Evolutionary conservation across 495 filamentous ascomycete species (phyloP).

Genomic region (Platismatia glauca): DNA sequence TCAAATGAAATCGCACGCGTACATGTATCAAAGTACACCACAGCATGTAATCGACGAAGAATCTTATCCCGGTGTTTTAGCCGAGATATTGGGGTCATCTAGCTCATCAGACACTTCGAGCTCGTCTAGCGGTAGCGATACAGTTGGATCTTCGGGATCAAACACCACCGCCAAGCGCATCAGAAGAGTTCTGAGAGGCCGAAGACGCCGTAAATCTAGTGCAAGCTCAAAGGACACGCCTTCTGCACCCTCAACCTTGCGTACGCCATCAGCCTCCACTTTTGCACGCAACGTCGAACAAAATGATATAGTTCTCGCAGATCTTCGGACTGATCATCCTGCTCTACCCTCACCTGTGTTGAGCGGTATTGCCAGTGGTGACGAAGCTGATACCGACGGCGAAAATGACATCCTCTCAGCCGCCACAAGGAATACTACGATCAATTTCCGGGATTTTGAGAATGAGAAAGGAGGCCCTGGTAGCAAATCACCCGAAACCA

Average conservation of each 20-base stretch:
- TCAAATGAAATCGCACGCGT: constrained; percentile 84
- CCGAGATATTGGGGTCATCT: constrained; percentile 66
- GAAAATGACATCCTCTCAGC: constrained; percentile 12
- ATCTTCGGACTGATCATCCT: constrained; percentile 12
- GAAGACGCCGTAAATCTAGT: constrained; percentile 64
- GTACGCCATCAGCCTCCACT: constrained; percentile 34
- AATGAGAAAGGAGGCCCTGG: constrained; percentile 22
- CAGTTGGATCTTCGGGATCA: constrained; percentile 56
- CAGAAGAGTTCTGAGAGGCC: constrained; percentile 57
- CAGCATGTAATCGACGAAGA: constrained; percentile 86
- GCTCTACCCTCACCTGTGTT: constrained; percentile 22
- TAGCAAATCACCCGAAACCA: constrained; percentile 24
- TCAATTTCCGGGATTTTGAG: constrained; percentile 39
- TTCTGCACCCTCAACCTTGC: constrained; percentile 33
- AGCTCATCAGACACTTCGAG: constrained; percentile 50
- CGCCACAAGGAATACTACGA: constrained; percentile 11
- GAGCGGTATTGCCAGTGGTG: constrained; percentile 36
- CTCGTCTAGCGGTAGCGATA: constrained; percentile 54
- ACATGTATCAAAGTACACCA: constrained; percentile 84
- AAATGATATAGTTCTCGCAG: constrained; percentile 29
- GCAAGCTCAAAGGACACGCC: constrained; percentile 55
- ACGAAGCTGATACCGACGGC: constrained; percentile 41
- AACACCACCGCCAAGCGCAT: constrained; percentile 67
- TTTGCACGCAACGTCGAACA: constrained; percentile 32
- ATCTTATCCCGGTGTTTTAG: constrained; percentile 73